Conservation (phyloP, 345 rosid genomes). For the Clarkia xantiana region DNA sequence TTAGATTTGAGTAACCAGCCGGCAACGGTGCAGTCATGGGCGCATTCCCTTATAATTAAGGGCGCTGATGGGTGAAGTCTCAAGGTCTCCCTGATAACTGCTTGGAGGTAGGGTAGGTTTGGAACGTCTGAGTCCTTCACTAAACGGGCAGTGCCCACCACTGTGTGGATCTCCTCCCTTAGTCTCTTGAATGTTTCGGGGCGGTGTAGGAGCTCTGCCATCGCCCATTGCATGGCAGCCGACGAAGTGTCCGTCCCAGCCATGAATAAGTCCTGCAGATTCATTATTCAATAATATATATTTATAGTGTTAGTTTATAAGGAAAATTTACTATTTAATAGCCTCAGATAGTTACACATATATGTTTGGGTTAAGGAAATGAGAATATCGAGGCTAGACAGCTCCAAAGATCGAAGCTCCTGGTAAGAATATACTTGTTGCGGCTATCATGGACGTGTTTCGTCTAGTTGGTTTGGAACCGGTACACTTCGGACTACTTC, state of each 20-base stretch:
- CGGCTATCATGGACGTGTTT: too few species aligned
- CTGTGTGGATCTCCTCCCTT: constrained; percentile 13
- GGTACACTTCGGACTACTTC: too few species aligned
- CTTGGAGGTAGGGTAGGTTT: constrained; percentile 19
- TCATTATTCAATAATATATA: background rate
- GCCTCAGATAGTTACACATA: too few species aligned
- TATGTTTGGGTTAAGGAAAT: too few species aligned
- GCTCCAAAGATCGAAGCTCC: too few species aligned
- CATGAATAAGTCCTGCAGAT: constrained; percentile 5
- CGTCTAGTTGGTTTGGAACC: too few species aligned
- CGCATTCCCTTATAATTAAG: constrained; percentile 13
- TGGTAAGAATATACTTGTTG: too few species aligned
- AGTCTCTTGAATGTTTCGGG: constrained; percentile 16
- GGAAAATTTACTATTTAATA: background rate
- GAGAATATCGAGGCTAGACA: too few species aligned
- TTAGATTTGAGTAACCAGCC: constrained; percentile 18
- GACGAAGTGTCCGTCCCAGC: constrained; percentile 16
- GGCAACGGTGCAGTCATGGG: constrained; percentile 15
- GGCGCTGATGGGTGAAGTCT: constrained; percentile 20
- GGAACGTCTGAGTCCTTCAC: constrained; percentile 15
- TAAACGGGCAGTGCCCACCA: constrained; percentile 9
- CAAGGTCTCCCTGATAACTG: constrained; percentile 18
- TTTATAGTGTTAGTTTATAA: background rate
- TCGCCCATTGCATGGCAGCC: constrained; percentile 18
- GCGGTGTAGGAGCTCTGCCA: constrained; percentile 17